Evolutionary conservation across 495 filamentous ascomycete genomes (phyloP), one percentile per base, ranked within the genome.

Genomic region (Aspergillus asperescens): DNA sequence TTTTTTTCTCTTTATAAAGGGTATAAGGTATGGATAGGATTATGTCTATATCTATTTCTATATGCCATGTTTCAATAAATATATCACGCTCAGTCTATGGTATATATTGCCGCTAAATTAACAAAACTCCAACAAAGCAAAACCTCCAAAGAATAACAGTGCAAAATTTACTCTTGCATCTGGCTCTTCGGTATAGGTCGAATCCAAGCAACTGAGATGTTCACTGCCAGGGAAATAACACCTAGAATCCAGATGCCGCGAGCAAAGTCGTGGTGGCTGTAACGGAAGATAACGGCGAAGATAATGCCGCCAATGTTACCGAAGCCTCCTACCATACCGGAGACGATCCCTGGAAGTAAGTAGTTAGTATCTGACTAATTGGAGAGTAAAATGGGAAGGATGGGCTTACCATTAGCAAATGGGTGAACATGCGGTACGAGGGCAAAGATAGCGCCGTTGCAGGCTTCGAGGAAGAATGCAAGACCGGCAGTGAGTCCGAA

Each of bases 241-340:
- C 89, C 89, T 48, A 90, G 88, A 49, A 92, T 85, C 88, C 88
- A 91, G 62, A 93, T 78, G 7, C 77, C 80, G 61, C 76, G 80
- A 2, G 75, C 78, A 53, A 90, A 95, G 50, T 84, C 62, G 0
- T 62, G 73, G 2, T 81, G 82, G 41, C 77, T 77, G 66, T 90
- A 93, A 48, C 90, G 74, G 74, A 96, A 93, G 54, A 96, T 81
- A 46, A 95, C 81, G 15, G 87, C 83, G 64, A 94, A 95, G 50
- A 93, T 74, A 31, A 95, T 84, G 16, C 90, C 90, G 1, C 90
- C 90, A 5, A 96, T 60, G 55, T 95, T 96, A 2, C 90, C 90
- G 10, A 81, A 72, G 0, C 85, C 90, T 7, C 90, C 90, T 10
- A 88, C 85, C 38, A 84, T 66, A 15, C 90, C 90, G 9, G 83